Evolutionary conservation across 129 eudicot species (phyloP).

Genomic region (Kitagawia praeruptora): DNA sequence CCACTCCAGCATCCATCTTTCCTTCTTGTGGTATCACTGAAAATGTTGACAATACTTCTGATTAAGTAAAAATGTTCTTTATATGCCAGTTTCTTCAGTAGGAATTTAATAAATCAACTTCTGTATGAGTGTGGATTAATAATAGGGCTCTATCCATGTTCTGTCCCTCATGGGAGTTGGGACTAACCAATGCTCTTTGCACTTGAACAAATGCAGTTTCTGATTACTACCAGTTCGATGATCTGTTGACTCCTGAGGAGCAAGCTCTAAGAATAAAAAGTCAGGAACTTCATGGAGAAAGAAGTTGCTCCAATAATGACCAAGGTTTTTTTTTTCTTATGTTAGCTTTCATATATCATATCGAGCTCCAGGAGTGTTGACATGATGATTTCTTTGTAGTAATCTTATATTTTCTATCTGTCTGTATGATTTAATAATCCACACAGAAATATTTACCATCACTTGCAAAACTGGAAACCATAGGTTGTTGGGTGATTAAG

Average conservation of each 20-base stretch:
- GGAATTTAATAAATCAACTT: background rate
- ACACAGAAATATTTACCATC: too few species aligned
- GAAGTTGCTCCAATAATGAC: slow-evolving; percentile 94
- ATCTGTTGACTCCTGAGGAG: slow-evolving; percentile 69
- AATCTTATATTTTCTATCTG: background rate
- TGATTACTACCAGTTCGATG: slow-evolving; percentile 84
- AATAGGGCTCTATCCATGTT: background rate
- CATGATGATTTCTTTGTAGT: background rate
- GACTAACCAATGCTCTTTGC: background rate
- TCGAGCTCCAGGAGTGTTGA: background rate
- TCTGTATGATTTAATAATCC: background rate
- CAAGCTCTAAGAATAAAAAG: slow-evolving; percentile 52
- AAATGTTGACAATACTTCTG: background rate
- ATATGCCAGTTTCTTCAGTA: background rate
- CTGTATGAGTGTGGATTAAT: background rate
- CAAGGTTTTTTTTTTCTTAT: slow-evolving; percentile 40
- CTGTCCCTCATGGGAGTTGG: background rate
- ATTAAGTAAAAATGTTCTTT: background rate
- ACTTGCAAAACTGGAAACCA: too few species aligned
- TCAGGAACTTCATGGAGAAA: slow-evolving; percentile 73
- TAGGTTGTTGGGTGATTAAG: slow-evolving; percentile 81
- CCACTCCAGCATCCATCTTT: slow-evolving; percentile 89
- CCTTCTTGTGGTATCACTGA: slow-evolving; percentile 76
- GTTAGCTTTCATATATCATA: background rate
- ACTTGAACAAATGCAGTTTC: slow-evolving; percentile 47